Base-by-base conservation (phyloP, 2,329 filamentous ascomycete species). In the Diaporthe sp. region DNA sequence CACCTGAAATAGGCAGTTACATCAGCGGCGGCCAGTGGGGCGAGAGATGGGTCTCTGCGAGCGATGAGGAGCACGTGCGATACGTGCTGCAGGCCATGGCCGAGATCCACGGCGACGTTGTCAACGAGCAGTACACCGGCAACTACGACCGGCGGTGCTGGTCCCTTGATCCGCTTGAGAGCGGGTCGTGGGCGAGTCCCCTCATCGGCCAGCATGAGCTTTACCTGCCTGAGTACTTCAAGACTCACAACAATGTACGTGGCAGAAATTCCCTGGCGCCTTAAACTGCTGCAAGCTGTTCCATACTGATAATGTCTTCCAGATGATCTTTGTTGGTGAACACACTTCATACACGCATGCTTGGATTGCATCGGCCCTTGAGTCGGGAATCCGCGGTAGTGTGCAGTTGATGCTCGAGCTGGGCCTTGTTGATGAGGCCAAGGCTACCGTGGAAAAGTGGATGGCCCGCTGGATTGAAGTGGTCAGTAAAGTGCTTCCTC, bases 331-430 rank as follows among this genome's bases (percentile, higher is more conserved):
- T 75, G 85, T 93, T 8, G 90, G 90, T 2, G 93, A 94, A 81
- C 92, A 94, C 80, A 94, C 92, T 0, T 90, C 88, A 9, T 94
- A 92, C 80, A 95, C 93, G 0, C 93, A 94, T 79, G 92, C 92
- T 1, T 94, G 92, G 92, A 92, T 94, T 68, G 89, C 89, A 44
- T 90, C 89, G 3, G 92, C 93, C 1, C 83, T 94, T 6, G 92
- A 94, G 80, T 92, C 90, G 15, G 92, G 91, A 0, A 89, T 94
- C 2, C 86, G 93, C 1, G 91, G 92, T 0, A 90, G 91, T 0
- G 87, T 91, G 6, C 92, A 94, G 82, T 78, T 94, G 76, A 82
- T 94, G 81, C 84, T 93, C 25, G 89, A 91, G 79, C 83, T 94
- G 79, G 92, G 92, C 0, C 81, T 94, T 59, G 92, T 94, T 0